phyloP scores from a whole-genome alignment of 2,329 filamentous ascomycete species.

The Sclerotinia borealis region DNA sequence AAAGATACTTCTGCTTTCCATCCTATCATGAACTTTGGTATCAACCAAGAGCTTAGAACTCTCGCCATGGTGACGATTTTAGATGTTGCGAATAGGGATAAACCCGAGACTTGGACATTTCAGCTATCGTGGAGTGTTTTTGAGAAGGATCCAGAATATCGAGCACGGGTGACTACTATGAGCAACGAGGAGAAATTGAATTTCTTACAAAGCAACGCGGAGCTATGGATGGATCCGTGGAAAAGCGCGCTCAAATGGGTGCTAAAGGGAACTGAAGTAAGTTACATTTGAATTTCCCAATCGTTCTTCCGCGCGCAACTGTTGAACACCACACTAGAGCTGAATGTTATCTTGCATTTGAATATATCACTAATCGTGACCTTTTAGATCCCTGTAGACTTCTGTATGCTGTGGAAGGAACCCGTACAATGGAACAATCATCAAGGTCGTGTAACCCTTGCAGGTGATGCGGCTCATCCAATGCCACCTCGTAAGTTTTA shows the following conservation, averaged over 20 bases:
- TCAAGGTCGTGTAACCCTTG: slow-evolving; percentile 2
- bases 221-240: neutral
- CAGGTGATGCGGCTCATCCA: slow-evolving; percentile 8
- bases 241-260: slow-evolving; percentile 6
- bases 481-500: slow-evolving; percentile 6
- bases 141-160: neutral
- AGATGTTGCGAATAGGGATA: neutral
- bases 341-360: neutral
- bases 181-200: neutral
- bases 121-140: neutral
- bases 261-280: neutral
- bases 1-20: slow-evolving; percentile 18
- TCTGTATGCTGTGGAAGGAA: neutral
- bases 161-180: neutral
- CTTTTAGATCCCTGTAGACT: neutral
- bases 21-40: slow-evolving; percentile 7
- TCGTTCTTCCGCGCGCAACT: too few species aligned
- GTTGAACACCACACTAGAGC: too few species aligned
- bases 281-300: neutral
- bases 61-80: neutral
- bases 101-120: slow-evolving; percentile 1
- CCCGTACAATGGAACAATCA: slow-evolving; percentile 3
- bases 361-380: neutral
- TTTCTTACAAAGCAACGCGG: neutral
- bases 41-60: neutral